Base-by-base conservation (phyloP, 148 eudicot genomes). In the Silene latifolia region DNA sequence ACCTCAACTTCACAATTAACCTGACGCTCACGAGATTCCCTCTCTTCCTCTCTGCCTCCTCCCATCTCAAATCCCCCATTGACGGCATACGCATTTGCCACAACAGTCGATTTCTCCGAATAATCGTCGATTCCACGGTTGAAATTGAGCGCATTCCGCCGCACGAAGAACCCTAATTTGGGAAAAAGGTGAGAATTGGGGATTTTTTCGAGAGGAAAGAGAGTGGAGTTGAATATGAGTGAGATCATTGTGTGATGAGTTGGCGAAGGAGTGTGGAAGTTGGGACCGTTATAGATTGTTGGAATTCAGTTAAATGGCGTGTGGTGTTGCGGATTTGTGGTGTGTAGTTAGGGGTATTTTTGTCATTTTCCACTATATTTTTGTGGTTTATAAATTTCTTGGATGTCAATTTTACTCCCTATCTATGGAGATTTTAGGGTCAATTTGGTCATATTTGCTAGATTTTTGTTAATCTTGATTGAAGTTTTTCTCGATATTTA, bases 1-100 rank as follows among this genome's bases (percentile, higher is more conserved):
- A 95, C 99, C 64, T 95, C 96, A 71, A 95, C 99, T 64, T 88
- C 87, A 76, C 97, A 95, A 21, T 80, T 76, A 29, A 92, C 97
- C 79, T 82, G 79, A 61, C 90, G 82, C 72, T 85, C 89, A 63
- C 81, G 44, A 24, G 82, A 88, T 61, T 86, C 85, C 69, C 89
- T 81, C 78, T 88, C 85, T 0, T 64, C 72, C 8, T 80, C 78
- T 47, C 82, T 71, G 1, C 83, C 21, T 66, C 82, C 72, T 18
- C 73, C 74, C 18, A 72, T 71, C 69, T 79, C 85, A 25, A 64
- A 82, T 11, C 75, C 82, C 13, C 77, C 84, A 57, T 73, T 59
- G 6, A 27, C 54, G 20, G 74, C 79, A 63, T 24, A 65, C 0
- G 68, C 79, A 71, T 56, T 79, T 9, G 24, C 60, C 13, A 39